Evolutionary conservation across 2,329 filamentous ascomycete genomes (phyloP), one percentile per base, ranked within the genome.

Genomic region (Tolypocladium endophyticum): DNA sequence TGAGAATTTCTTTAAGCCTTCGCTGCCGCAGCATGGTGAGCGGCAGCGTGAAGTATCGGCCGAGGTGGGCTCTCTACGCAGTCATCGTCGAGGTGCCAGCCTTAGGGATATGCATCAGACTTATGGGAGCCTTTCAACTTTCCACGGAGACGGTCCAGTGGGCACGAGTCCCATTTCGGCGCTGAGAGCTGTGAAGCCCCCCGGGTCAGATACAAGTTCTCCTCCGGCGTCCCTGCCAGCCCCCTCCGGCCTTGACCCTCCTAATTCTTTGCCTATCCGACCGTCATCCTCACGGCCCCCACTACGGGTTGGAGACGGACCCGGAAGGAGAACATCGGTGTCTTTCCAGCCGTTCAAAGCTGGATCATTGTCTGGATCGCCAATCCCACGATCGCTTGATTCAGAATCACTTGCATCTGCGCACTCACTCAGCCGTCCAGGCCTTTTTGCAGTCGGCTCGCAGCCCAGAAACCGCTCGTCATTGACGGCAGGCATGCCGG

Each of bases 301-400:
- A 1, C 61, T 77, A 47, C 77, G 78, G 56, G 75, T 73, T 18
- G 73, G 87, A 25, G 79, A 89, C 52, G 78, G 76, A 28, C 68
- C 81, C 55, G 81, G 81, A 58, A 83, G 92, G 66, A 85, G 91
- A 58, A 87, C 89, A 8, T 97, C 91, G 0, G 84, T 96, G 28
- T 95, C 90, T 0, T 96, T 97, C 68, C 90, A 95, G 66, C 92
- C 93, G 0, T 99, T 99, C 78, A 99, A 99, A 74, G 90, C 92
- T 18, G 93, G 93, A 14, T 95, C 93, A 1, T 79, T 97, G n/a
- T 96, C 92, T 2, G 91, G 89, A 4, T 97, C 92, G 5, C 93
- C 92, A 0, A 71, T 80, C n/a, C 76, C 76, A 35, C 76, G 80
- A 36, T 70, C 77, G 8, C 70, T 73, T 2, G 81, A 84, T 16